Evolutionary conservation across 1,284 basidiomycete genomes (phyloP), one percentile per base, ranked within the genome.

Genomic region (Irpex sp.): DNA sequence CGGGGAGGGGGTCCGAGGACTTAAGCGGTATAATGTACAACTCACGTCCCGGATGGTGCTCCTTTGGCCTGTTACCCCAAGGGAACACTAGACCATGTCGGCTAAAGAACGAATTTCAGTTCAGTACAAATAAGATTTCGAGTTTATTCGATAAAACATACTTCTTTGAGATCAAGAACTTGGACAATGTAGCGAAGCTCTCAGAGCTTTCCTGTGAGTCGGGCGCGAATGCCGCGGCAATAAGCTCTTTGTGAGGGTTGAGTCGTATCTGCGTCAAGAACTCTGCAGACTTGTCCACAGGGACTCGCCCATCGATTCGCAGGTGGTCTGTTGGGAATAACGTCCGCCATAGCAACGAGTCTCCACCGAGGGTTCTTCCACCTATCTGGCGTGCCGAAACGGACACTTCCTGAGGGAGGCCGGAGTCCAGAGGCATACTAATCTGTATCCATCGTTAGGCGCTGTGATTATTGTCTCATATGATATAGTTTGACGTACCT

Each of bases 51-150:
- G 89, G 90, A 65, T 86, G 83, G 66, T 85, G 76, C 5, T 93
- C 91, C 66, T 89, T 87, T 6, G 87, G 87, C 37, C 82, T 82
- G 60, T 79, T 80, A 4, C 90, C 91, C 88, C 93, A 95, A 9
- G 94, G 94, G 67, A 93, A 93, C 44, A 93, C 85, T 11, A 96
- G 81, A 7, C 90, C 94, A 74, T 96, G 92, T 21, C 94, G 93
- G 63, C 93, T 95, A 15, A 69, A 55, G 62, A 60, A 62, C 61
- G 54, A 44, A 44, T 60, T 34, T 63, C 36, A 34, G 51, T 58
- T 48, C 56, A n/a, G 17, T 58, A 59, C 37, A 65, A 66, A 59
- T 21, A 13, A 37, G 11, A 56, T 56, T 15, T 31, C 58, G n/a
- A 56, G 62, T 21, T 62, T 61, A 57, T 34, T 34, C 5, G 61